A percentile compares a stretch with the other conserved stretches of the same genome.
Conservation (phyloP, 2,329 filamentous ascomycete species). For the Claviceps monticola region DNA sequence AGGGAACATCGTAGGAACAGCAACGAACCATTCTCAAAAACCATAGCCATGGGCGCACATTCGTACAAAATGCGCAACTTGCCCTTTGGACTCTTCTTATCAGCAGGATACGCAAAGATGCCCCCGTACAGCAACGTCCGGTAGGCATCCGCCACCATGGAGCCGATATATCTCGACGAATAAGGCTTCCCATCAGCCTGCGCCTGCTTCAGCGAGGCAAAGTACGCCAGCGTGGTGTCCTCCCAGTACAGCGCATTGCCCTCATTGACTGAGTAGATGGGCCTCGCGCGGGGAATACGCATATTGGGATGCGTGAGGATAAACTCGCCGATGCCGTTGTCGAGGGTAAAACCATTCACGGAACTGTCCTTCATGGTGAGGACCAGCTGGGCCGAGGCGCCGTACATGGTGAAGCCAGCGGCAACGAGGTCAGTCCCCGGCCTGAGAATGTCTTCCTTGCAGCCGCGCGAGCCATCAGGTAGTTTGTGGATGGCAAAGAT, state of each 20-base stretch:
- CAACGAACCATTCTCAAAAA: conserved; percentile 87
- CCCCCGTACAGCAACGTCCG: conserved; percentile 89
- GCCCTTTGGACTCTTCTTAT: conserved; percentile 97
- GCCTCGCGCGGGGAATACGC: conserved; percentile 63
- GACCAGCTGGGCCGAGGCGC: conserved; percentile 88
- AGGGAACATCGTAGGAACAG: not conserved
- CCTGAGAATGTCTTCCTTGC: conserved; percentile 73
- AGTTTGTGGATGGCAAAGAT: conserved; percentile 95
- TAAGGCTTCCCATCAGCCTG: conserved; percentile 71
- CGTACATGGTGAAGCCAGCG: conserved; percentile 99
- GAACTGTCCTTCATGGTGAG: conserved; percentile 87
- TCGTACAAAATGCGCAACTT: conserved; percentile 96
- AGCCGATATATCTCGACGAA: conserved; percentile 87
- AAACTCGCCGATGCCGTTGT: conserved; percentile 94
- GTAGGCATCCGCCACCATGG: conserved; percentile 98
- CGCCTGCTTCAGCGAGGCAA: conserved; percentile 76
- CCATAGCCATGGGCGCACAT: conserved; percentile 93
- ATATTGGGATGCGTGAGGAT: conserved; percentile 96
- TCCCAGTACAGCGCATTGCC: conserved; percentile 97
- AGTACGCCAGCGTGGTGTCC: conserved; percentile 73
- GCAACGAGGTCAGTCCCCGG: conserved; percentile 86
- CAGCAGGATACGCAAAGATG: conserved; percentile 93
- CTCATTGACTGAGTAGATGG: conserved; percentile 98
- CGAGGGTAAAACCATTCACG: conserved; percentile 96
- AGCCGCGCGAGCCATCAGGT: conserved; percentile 57